Evolutionary conservation across 1,284 basidiomycete genomes (phyloP), one percentile per base, ranked within the genome.

Genomic region (Trichosporon inkin): DNA sequence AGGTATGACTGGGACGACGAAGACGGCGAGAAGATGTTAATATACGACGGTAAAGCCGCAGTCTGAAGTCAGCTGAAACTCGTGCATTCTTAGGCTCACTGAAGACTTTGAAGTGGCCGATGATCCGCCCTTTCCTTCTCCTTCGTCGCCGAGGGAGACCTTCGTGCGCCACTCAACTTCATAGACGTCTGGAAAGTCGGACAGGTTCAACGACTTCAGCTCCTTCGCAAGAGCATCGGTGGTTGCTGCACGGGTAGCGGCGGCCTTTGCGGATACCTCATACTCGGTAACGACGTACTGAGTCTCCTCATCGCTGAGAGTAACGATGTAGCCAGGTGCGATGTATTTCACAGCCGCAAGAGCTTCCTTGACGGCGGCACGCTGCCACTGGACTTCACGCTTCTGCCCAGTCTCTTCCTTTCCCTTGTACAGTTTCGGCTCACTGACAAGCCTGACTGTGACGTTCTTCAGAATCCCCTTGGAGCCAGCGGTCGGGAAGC

Each of bases 281-380:
- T 89, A 76, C 19, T 77, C 71, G 68, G 88, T 87, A 44, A 72
- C 80, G 79, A 55, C 85, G 83, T 41, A 72, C 68, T 56, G 71
- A 69, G 28, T 85, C 84, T 56, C 58, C 6, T 78, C 90, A 85
- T 88, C 90, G 16, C 75, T 71, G 32, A 90, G 79, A 63, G 86
- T 82, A 56, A 91, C 66, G 4, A 82, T 79, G 72, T 88, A 88
- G 4, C 81, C 81, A 16, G 80, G 71, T 8, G 85, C 84, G 60
- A 92, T 75, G 70, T 87, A 89, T 71, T 86, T 88, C 19, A 88
- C 78, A 68, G 89, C 87, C 39, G 89, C 89, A 0, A 81, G 65
- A 0, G 69, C 63, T 65, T 81, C 79, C 61, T 80, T 81, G 36
- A 78, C 66, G n/a, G 78, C 76, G 4, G 76, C 77, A 51, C 75